Percentiles rank a stretch among this genome's conserved stretches.
Conservation (phyloP, 331 rosid species). For the Ulmus americana region DNA sequence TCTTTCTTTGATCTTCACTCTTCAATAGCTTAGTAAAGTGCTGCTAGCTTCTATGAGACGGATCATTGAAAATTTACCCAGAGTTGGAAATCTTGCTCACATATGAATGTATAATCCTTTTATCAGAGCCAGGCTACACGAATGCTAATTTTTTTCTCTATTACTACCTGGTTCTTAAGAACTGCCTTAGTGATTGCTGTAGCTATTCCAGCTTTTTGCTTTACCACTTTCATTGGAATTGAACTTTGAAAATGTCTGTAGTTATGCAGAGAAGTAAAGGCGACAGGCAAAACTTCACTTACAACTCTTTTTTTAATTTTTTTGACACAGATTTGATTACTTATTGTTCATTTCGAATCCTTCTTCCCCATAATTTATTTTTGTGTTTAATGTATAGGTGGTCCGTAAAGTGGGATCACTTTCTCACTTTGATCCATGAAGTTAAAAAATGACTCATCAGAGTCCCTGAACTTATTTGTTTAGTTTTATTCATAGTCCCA, state of each 20-base stretch:
- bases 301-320: not conserved
- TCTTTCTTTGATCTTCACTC: not conserved
- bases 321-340: not conserved
- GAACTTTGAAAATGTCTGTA: not conserved
- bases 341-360: no score
- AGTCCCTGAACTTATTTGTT: no score
- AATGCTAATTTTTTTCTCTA: not conserved
- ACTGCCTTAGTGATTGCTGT: not conserved
- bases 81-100: not conserved
- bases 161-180: not conserved
- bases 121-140: not conserved
- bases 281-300: not conserved
- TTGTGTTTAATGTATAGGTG: no score
- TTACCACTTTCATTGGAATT: not conserved
- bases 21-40: not conserved
- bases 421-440: no score
- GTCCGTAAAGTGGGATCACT: no score
- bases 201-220: not conserved
- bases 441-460: no score
- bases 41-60: conserved; percentile 3
- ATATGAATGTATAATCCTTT: no score
- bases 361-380: no score
- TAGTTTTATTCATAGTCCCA: no score
- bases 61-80: not conserved
- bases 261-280: not conserved